Base-by-base conservation (phyloP, 208 protist genomes). In the Leishmania gerbilli region DNA sequence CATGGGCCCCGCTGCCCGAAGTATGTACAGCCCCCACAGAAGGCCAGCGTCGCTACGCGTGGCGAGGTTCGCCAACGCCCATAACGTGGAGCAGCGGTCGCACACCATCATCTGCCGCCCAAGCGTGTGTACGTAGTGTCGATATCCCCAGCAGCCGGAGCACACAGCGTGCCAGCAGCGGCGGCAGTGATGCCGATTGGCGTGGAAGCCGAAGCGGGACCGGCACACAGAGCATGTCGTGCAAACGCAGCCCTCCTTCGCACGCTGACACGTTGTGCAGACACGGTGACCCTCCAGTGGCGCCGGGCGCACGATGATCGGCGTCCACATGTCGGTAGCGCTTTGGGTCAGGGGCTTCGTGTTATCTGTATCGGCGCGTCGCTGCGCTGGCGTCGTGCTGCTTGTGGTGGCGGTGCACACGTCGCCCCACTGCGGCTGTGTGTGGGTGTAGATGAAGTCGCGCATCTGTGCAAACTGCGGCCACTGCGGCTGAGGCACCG, bases 161-260 rank as follows among this genome's bases (percentile, higher is more conserved):
- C 93, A 97, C 37, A 93, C 87, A 19, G 90, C 81, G 31, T 75
- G 81, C 89, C 90, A 92, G 77, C 93, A 97, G 72, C 88, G 85
- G 64, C 90, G 91, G 87, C 93, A 97, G 85, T 95, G 93, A 81
- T 95, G 91, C 9, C 91, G 89, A 69, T 81, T 87, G 9, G 77
- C 84, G 19, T 76, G 74, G 34, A 91, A 83, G 56, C 65, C 71
- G 34, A 91, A 83, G 64, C 65, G 27, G 47, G 65, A 1, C 31
- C 62, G 64, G 80, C 93, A 96, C 37, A 89, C 82, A 47, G 45
- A 53, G 83, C 93, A 96, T 13, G 34, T 77, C 17, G 67, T 71
- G 76, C 93, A 96, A 24, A n/a, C 82, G 60, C 93, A 96, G 19
- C 40, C n/a, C 79, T 89, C 69, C 78, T 93, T 92, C 9, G 69